Percentiles rank a stretch among this genome's conserved stretches.
These are phyloP conservation scores for Podila minutissima DNA, from an alignment of 192 early-diverging fungal species.

Conservation along the genomic window DNA sequence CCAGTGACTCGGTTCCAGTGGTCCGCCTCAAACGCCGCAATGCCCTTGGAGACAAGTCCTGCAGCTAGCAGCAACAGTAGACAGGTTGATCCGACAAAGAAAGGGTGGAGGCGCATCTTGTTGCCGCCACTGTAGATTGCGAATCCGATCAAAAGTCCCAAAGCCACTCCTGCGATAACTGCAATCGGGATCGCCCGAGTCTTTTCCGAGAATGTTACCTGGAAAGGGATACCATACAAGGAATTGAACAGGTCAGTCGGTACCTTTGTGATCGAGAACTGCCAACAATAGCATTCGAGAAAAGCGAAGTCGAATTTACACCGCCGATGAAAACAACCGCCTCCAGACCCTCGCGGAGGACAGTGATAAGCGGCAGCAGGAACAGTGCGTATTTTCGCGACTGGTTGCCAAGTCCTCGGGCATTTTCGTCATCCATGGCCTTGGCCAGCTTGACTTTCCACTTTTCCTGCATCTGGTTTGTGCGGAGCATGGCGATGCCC, in stretches of 20 bases:
- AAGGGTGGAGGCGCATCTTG: slow-evolving; percentile 74
- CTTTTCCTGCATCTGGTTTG: slow-evolving; percentile 78
- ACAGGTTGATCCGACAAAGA: slow-evolving; percentile 79
- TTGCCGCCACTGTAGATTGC: slow-evolving; percentile 80
- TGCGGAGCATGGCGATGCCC: slow-evolving; percentile 82
- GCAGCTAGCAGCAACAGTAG: slow-evolving; percentile 84
- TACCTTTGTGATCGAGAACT: no score
- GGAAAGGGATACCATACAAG: background rate
- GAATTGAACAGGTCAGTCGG: background rate
- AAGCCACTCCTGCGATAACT: slow-evolving; percentile 71
- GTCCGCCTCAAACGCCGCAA: slow-evolving; percentile 76
- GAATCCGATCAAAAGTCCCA: slow-evolving; percentile 75
- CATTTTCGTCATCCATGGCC: slow-evolving; percentile 56
- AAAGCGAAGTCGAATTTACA: slow-evolving; percentile 45
- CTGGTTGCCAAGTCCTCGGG: slow-evolving; percentile 15
- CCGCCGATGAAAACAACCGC: slow-evolving; percentile 90
- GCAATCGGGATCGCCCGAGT: slow-evolving; percentile 82
- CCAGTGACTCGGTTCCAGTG: slow-evolving; percentile 67
- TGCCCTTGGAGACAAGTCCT: slow-evolving; percentile 78
- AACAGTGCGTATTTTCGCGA: slow-evolving; percentile 75
- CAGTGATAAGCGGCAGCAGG: slow-evolving; percentile 84
- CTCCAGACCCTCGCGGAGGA: slow-evolving; percentile 89
- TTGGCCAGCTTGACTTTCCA: slow-evolving; percentile 72
- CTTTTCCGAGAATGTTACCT: slow-evolving; percentile 69
- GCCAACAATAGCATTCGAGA: no score